These are phyloP conservation scores for Niveomyces coronatus DNA, from an alignment of 2,329 filamentous ascomycete genomes.

Conservation along the genomic window DNA sequence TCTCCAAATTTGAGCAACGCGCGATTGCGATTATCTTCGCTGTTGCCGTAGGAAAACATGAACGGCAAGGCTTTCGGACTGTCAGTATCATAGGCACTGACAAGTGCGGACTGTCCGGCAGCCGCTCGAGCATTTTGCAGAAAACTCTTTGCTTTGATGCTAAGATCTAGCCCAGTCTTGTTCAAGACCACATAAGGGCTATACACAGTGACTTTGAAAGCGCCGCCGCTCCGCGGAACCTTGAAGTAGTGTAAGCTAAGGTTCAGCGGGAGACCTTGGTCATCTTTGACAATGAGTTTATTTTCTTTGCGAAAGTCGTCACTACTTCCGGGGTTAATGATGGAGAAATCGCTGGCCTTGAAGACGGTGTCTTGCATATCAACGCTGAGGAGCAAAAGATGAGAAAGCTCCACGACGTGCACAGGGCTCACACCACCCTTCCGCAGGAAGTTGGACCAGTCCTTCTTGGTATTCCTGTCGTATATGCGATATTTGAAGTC, in stretches of 20 bases:
- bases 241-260: constrained; percentile 85
- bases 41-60: constrained; percentile 89
- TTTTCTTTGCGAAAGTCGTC: constrained; percentile 84
- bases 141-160: constrained; percentile 80
- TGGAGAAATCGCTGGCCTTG: constrained; percentile 90
- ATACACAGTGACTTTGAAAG: constrained; percentile 92
- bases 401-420: constrained; percentile 91
- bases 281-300: constrained; percentile 71
- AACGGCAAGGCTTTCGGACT: constrained; percentile 73
- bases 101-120: constrained; percentile 63
- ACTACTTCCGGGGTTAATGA: constrained; percentile 83
- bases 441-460: constrained; percentile 96
- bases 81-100: constrained; percentile 37
- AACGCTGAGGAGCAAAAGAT: constrained; percentile 82
- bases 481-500: constrained; percentile 99
- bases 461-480: constrained; percentile 95
- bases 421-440: constrained; percentile 96
- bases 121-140: constrained; percentile 72
- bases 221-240: constrained; percentile 84
- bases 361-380: constrained; percentile 96
- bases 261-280: constrained; percentile 66
- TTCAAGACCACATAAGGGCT: constrained; percentile 93
- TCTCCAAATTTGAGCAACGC: constrained; percentile 79
- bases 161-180: constrained; percentile 83
- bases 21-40: constrained; percentile 83